Percentiles rank a stretch among this genome's conserved stretches.
Conservation (phyloP, 2,329 filamentous ascomycete genomes). For the Colletotrichum aenigma region DNA sequence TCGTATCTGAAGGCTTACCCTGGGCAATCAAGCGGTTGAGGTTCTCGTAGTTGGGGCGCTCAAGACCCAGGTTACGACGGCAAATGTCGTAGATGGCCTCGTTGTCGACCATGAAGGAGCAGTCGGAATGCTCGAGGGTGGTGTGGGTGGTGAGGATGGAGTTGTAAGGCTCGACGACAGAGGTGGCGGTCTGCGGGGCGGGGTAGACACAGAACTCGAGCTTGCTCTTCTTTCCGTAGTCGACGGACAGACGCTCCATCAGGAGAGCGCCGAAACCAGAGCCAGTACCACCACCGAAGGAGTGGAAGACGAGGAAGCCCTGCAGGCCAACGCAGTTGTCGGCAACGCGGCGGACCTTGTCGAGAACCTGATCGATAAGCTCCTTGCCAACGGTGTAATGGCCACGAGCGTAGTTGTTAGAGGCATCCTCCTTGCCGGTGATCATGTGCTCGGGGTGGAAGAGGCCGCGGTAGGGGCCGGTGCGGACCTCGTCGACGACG, state of each 20-base stretch:
- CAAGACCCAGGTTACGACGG: constrained; percentile 94
- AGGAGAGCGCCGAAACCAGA: constrained; percentile 98
- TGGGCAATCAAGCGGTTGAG: constrained; percentile 98
- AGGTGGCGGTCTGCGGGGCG: constrained; percentile 94
- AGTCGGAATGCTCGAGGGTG: constrained; percentile 98
- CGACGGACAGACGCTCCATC: constrained; percentile 98
- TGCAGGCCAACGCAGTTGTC: constrained; percentile 98
- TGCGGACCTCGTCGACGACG: constrained; percentile 98
- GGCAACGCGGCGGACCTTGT: constrained; percentile 96
- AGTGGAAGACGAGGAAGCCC: constrained; percentile 99
- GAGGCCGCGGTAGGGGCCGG: constrained; percentile 91
- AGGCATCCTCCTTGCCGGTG: constrained; percentile 99
- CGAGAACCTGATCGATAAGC: constrained; percentile 95
- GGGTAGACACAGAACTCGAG: constrained; percentile 99
- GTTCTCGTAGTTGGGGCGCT: constrained; percentile 98
- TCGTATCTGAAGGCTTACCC: constrained; percentile 54
- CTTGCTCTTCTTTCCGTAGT: constrained; percentile 99
- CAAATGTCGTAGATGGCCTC: constrained; percentile 99
- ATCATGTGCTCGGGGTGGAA: constrained; percentile 99
- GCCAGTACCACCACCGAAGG: constrained; percentile 97
- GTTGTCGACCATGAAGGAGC: constrained; percentile 99
- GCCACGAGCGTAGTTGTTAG: constrained; percentile 99
- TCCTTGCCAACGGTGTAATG: constrained; percentile 99
- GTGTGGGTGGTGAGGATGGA: constrained; percentile 99
- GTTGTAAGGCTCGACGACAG: constrained; percentile 99